A percentile compares a stretch with the other conserved stretches of the same genome.
Evolutionary conservation across 2,329 filamentous ascomycete genomes (phyloP).

Genomic region (Penicillium psychrosexuale): DNA sequence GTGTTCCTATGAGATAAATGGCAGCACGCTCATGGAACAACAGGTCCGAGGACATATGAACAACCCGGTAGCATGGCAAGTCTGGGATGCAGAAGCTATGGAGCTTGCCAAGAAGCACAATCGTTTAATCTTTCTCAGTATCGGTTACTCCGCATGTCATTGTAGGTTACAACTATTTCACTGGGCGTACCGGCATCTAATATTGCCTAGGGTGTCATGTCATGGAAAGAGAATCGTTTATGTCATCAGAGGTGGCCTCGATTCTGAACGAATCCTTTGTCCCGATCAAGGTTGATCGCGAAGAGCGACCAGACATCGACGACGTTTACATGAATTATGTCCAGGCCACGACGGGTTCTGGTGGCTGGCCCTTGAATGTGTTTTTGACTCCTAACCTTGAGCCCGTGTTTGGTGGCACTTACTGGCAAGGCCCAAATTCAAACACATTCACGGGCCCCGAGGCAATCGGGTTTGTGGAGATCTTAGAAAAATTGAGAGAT

Average conservation of each 20-base stretch:
- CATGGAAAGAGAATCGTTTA: conserved; percentile 90
- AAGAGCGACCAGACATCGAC: conserved; percentile 91
- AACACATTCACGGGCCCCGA: conserved; percentile 49
- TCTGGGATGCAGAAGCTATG: conserved; percentile 74
- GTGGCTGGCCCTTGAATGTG: conserved; percentile 95
- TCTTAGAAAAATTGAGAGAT: conserved; percentile 71
- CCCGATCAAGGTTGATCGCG: conserved; percentile 87
- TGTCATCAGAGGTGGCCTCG: conserved; percentile 72
- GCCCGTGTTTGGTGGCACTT: conserved; percentile 93
- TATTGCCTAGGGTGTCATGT: conserved; percentile 69
- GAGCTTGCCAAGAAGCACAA: conserved; percentile 75
- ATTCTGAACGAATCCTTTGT: conserved; percentile 85
- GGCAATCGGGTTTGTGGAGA: conserved; percentile 75
- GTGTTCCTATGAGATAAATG: neutral
- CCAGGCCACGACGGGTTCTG: conserved; percentile 83
- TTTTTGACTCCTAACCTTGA: conserved; percentile 91
- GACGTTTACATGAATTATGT: conserved; percentile 98
- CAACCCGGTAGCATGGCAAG: conserved; percentile 89
- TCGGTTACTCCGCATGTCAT: conserved; percentile 93
- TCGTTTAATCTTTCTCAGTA: conserved; percentile 86
- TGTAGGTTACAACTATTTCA: conserved; percentile 56
- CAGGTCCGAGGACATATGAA: conserved; percentile 69
- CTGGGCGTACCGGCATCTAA: conserved; percentile 12
- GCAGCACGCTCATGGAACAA: conserved; percentile 12
- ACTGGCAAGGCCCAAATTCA: conserved; percentile 81